Evolutionary conservation across 495 filamentous ascomycete genomes (phyloP).

Genomic region (Aspergillus carlsbadensis): DNA sequence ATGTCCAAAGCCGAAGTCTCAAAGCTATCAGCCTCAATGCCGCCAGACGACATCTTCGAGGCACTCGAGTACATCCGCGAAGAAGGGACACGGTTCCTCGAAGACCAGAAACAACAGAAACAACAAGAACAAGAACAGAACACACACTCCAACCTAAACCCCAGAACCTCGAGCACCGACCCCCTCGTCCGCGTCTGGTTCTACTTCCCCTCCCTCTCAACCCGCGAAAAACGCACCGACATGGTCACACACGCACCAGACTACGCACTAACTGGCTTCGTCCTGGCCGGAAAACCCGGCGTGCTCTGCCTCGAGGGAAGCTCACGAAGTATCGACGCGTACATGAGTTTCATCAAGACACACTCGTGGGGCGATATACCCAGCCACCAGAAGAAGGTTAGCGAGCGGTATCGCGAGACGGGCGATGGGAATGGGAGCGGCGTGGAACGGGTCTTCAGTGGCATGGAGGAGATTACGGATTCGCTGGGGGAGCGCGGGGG

Average conservation of each 20-base stretch:
- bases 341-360: constrained; percentile 45
- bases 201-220: constrained; percentile 43
- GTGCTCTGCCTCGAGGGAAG: constrained; percentile 39
- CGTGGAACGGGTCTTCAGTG: constrained; percentile 32
- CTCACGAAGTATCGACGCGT: constrained; percentile 34
- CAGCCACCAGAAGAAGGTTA: constrained; percentile 44
- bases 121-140: too few species aligned
- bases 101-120: constrained; percentile 26
- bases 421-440: too few species aligned
- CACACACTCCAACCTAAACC: background rate
- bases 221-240: constrained; percentile 36
- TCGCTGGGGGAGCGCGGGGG: constrained; percentile 38
- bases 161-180: background rate
- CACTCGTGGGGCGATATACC: constrained; percentile 47
- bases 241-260: constrained; percentile 37
- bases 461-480: constrained; percentile 44
- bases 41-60: constrained; percentile 30
- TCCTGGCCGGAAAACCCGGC: constrained; percentile 41
- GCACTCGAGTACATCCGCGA: constrained; percentile 36
- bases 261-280: constrained; percentile 39
- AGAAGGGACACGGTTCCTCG: constrained; percentile 25
- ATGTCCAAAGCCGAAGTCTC: constrained; percentile 41
- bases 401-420: constrained; percentile 39
- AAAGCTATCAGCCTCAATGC: constrained; percentile 27
- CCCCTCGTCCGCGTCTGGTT: constrained; percentile 41